Base-by-base conservation (phyloP, 768 basidiomycete genomes). In the Hericium alpestre region DNA sequence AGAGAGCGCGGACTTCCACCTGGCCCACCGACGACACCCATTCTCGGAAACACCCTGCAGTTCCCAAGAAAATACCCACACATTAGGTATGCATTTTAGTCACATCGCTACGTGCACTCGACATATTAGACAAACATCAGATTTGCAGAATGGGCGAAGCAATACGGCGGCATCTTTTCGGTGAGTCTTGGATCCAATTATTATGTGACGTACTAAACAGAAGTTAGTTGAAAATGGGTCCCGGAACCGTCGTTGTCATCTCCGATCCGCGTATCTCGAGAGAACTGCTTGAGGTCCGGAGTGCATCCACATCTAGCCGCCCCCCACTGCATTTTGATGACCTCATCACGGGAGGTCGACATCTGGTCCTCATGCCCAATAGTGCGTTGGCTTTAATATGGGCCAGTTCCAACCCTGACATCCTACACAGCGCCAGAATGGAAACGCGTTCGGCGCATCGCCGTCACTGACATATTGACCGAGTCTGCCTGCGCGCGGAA, bases 401-500 rank as follows among this genome's bases (percentile, higher is more conserved):
- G 12, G 16, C 20, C 43, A 10, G 9, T 46, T n/a, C 10, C 43
- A 18, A n/a, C 7, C 8, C n/a, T 46, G 4, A n/a, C 11, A 9
- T 18, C 20, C 43, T 20, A 8, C 15, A 20, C 16, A 46, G 43
- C n/a, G n/a, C 20, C 43, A 9, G 43, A n/a, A n/a, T 46, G 43
- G 43, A 18, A 20, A 46, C 43, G 43, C 16, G 20, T n/a, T 20
- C 43, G 43, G 20, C 43, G 43, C 43, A 46, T 46, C 11, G 43
- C 43, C 9, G 32, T 32, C 32, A 18, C 43, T 46, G 47, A 56
- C 38, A 56, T 64, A 38, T 50, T 68, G 3, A 69, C 60, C 13
- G 59, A 53, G 4, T 53, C 66, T 38, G 62, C 68, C 9, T 56
- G 58, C 38, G 54, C 53, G 4, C 56, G 54, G 12, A 66, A 63